Conservation (phyloP, 169 alveolate species). For the Plasmodium yoelii region DNA sequence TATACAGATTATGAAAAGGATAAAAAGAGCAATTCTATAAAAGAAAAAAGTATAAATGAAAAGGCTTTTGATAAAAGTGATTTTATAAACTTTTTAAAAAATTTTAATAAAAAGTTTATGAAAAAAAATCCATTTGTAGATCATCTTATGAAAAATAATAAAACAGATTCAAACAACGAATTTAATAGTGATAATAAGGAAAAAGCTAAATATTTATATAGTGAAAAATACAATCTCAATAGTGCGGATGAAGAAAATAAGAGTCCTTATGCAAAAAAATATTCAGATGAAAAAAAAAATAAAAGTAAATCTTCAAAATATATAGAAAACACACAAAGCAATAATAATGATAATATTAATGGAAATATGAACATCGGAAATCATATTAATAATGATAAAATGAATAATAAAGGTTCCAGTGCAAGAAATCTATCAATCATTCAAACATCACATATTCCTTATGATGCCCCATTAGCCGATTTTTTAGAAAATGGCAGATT, state of each 20-base stretch:
- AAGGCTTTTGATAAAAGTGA: constrained; percentile 55
- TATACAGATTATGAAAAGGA: constrained; percentile 75
- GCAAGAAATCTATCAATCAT: constrained; percentile 24
- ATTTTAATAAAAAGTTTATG: constrained; percentile 70
- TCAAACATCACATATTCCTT: constrained; percentile 69
- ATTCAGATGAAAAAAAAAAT: constrained; percentile 29
- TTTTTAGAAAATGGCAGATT: constrained; percentile 91
- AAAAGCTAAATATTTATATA: neutral
- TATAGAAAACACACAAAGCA: constrained; percentile 20
- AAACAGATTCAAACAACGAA: constrained; percentile 2
- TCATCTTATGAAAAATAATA: constrained; percentile 33
- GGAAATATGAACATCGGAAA: constrained; percentile 8
- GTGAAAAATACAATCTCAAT: neutral
- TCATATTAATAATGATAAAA: constrained; percentile 23
- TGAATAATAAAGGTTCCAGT: constrained; percentile 46
- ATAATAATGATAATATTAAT: constrained; percentile 6
- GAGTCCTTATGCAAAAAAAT: constrained; percentile 11
- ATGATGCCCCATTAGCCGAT: constrained; percentile 74
- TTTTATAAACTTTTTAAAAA: constrained; percentile 39
- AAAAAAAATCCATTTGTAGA: constrained; percentile 54
- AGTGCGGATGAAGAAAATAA: constrained; percentile 19
- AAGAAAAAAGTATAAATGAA: constrained; percentile 38
- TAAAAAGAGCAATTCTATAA: constrained; percentile 16
- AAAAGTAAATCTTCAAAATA: constrained; percentile 7
- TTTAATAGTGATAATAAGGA: constrained; percentile 1